These are phyloP conservation scores for Aspergillus bertholletiae DNA, from an alignment of 495 filamentous ascomycete genomes.

Conservation along the genomic window DNA sequence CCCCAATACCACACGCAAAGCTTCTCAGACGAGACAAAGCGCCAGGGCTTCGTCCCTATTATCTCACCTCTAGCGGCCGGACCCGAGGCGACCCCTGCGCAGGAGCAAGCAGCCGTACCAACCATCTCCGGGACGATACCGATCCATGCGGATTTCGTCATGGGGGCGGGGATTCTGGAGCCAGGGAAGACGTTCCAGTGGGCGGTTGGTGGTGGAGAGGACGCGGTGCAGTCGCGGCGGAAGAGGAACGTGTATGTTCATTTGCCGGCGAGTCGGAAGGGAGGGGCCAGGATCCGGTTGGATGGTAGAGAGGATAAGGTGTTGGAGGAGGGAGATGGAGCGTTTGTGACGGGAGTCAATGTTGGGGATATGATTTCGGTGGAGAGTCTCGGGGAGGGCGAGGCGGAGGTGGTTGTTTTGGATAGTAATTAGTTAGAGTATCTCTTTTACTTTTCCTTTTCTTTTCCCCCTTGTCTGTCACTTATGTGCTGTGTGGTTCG, in stretches of 20 bases:
- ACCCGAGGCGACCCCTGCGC: constrained; percentile 48
- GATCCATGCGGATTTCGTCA: constrained; percentile 75
- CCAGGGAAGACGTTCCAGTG: constrained; percentile 54
- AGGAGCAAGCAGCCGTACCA: constrained; percentile 57
- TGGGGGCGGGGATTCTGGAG: constrained; percentile 66
- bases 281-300: constrained; percentile 62
- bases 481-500: background rate
- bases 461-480: background rate
- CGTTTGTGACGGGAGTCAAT: constrained; percentile 56
- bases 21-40: constrained; percentile 66
- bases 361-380: constrained; percentile 57
- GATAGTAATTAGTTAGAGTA: constrained; percentile 44
- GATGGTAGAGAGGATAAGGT: constrained; percentile 59
- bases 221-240: constrained; percentile 29
- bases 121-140: constrained; percentile 62
- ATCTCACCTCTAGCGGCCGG: constrained; percentile 68
- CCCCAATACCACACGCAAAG: constrained; percentile 68
- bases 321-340: constrained; percentile 70
- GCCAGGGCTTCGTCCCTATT: constrained; percentile 62
- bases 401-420: constrained; percentile 65
- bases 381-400: constrained; percentile 62
- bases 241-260: constrained; percentile 73
- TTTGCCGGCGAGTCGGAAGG: constrained; percentile 68
- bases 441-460: background rate
- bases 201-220: constrained; percentile 52